These are phyloP conservation scores for Sordariomycetes sp. DNA, from an alignment of 2,329 filamentous ascomycete genomes.

Conservation along the genomic window DNA sequence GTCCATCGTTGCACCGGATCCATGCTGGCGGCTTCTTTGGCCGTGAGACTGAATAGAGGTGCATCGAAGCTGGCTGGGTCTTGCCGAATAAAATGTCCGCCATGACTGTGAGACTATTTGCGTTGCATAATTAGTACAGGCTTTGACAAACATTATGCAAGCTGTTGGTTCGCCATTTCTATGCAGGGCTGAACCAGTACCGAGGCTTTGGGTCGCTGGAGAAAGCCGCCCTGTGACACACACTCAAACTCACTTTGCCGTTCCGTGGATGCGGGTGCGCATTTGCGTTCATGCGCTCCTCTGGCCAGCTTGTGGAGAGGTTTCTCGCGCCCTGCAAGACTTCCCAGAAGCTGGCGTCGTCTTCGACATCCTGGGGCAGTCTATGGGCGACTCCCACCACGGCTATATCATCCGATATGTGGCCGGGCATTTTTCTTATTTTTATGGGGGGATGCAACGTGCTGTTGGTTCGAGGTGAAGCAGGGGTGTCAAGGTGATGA, in stretches of 20 bases:
- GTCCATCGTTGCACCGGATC: conserved; percentile 26
- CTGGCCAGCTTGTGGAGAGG: conserved; percentile 20
- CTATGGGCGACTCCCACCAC: conserved; percentile 27
- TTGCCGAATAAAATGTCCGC: conserved; percentile 23
- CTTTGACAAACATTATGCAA: no score
- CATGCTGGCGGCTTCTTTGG: conserved; percentile 14
- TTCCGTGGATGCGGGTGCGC: conserved; percentile 12
- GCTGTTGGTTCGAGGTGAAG: background rate
- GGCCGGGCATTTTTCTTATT: background rate
- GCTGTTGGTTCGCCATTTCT: no score
- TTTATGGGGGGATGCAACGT: background rate
- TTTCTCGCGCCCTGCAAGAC: conserved; percentile 18
- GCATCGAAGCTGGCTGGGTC: conserved; percentile 25
- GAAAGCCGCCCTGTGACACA: no score
- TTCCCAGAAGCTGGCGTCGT: conserved; percentile 23
- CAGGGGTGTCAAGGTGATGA: no score
- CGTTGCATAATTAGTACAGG: no score
- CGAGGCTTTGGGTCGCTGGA: no score
- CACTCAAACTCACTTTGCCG: conserved; percentile 5
- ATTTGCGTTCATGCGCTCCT: conserved; percentile 16
- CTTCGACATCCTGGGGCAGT: conserved; percentile 22
- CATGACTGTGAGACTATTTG: no score
- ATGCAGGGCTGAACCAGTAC: no score
- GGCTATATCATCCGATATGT: conserved; percentile 12
- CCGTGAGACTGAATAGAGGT: conserved; percentile 24